Base-by-base conservation (phyloP, 208 protist species). In the Trypanosoma melophagium region DNA sequence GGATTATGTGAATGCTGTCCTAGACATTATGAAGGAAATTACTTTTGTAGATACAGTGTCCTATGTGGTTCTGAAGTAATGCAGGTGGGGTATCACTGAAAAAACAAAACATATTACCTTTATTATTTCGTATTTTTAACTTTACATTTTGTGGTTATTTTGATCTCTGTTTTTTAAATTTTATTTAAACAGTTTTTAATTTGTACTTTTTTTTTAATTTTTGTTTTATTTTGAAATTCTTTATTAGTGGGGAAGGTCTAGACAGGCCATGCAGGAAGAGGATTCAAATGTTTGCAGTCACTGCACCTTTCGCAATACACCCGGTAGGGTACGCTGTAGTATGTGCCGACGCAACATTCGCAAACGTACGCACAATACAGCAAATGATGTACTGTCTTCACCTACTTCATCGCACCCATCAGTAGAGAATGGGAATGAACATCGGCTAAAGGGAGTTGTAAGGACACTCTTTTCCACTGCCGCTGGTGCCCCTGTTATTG, bases 301-400 rank as follows among this genome's bases (percentile, higher is more conserved):
- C 42, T 93, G 87, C 71, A 90, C 87, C 19, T 90, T 83, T 62
- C 19, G 90, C 42, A 90, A 90, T 52, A 51, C 55, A 19, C 38
- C 77, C 3, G 73, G 24, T 8, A 72, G 75, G 17, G 57, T 80
- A 25, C 74, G 80, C 28, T 93, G 87, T 54, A 51, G 74, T 13
- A 81, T 90, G 76, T 93, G 87, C 38, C 66, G 78, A 14, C 78
- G 69, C 40, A 65, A 80, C 12, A 62, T 93, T 44, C 72, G 66
- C 44, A 54, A 60, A 22, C 66, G 74, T 3, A 3, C 3, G 8
- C 50, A 51, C 50, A 24, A 38, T 4, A 17, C 12, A 10, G 1
- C 14, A 19, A 59, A 2, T 28, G 28, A 62, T 41, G 13, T 22
- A 22, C 38, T 51, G 24, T 16, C 50, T 8, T 47, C 45, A 40